phyloP scores from a whole-genome alignment of 1,284 basidiomycete genomes.

The Prillingera fragicola region DNA sequence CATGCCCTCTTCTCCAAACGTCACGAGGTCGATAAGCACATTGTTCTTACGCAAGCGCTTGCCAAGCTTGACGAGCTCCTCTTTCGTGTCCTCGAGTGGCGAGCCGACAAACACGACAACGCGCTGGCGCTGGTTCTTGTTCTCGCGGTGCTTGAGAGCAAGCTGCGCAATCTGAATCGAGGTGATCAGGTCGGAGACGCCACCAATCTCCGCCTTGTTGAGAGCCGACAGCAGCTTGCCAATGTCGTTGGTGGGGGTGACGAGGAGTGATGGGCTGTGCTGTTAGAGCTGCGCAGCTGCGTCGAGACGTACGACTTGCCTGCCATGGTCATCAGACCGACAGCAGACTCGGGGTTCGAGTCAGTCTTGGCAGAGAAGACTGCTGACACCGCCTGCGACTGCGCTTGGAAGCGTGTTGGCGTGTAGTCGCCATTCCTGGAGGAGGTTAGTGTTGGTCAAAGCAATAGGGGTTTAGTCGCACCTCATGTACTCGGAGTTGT shows the following conservation, averaged over 20 bases:
- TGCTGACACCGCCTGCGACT: conserved; percentile 83
- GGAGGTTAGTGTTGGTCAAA: background rate
- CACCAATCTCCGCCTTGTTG: conserved; percentile 69
- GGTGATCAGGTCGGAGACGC: conserved; percentile 76
- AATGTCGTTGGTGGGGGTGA: conserved; percentile 89
- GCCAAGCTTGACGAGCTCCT: conserved; percentile 75
- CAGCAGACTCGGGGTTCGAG: conserved; percentile 94
- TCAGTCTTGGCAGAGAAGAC: conserved; percentile 91
- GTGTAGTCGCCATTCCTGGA: conserved; percentile 80
- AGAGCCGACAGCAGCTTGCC: conserved; percentile 83
- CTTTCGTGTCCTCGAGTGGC: conserved; percentile 67
- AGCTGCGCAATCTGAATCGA: conserved; percentile 90
- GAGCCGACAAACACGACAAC: conserved; percentile 91
- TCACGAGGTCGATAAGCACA: conserved; percentile 86
- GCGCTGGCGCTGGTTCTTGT: conserved; percentile 95
- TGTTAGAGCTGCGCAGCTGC: background rate
- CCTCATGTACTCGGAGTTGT: conserved; percentile 92
- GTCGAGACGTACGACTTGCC: conserved; percentile 68
- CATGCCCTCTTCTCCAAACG: conserved; percentile 55
- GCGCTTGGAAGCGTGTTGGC: conserved; percentile 81
- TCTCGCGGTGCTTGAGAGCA: conserved; percentile 94
- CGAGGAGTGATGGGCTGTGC: conserved; percentile 81
- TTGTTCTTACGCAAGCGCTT: conserved; percentile 99
- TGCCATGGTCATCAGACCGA: conserved; percentile 97
- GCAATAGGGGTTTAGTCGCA: conserved; percentile 14